Percentiles rank a stretch among this genome's conserved stretches.
These are phyloP conservation scores for Flammula alnicola DNA, from an alignment of 1,284 basidiomycete species.

Conservation along the genomic window DNA sequence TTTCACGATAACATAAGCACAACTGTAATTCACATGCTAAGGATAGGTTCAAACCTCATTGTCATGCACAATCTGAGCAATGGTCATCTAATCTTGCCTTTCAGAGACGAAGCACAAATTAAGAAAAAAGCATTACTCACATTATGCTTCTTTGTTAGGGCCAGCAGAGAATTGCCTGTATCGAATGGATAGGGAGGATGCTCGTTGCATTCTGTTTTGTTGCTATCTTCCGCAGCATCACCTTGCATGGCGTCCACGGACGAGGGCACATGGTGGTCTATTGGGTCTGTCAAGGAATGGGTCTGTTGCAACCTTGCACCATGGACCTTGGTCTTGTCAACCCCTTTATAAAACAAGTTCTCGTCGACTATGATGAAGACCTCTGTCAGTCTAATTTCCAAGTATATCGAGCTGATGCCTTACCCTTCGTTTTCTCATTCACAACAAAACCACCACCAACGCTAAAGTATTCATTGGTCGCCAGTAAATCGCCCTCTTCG, in stretches of 20 bases:
- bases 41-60: constrained; percentile 63
- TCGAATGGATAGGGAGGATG: constrained; percentile 87
- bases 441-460: constrained; percentile 93
- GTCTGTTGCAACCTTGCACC: constrained; percentile 78
- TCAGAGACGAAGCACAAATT: constrained; percentile 6
- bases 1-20: background rate
- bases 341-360: constrained; percentile 96
- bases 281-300: constrained; percentile 53
- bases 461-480: constrained; percentile 95
- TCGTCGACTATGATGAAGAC: constrained; percentile 75
- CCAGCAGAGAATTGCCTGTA: constrained; percentile 78
- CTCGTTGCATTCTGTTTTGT: constrained; percentile 13
- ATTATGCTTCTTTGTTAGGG: constrained; percentile 83
- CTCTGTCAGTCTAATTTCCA: background rate
- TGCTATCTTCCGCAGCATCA: background rate
- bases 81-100: constrained; percentile 69
- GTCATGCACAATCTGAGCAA: constrained; percentile 94
- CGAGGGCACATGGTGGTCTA: constrained; percentile 16
- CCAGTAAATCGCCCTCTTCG: constrained; percentile 81
- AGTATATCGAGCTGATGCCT: background rate
- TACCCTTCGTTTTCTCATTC: constrained; percentile 86
- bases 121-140: constrained; percentile 46
- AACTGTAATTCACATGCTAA: background rate
- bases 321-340: constrained; percentile 83
- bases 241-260: background rate